phyloP scores from a whole-genome alignment of 352 stramenopile species.

The Pythium aphanidermatum region DNA sequence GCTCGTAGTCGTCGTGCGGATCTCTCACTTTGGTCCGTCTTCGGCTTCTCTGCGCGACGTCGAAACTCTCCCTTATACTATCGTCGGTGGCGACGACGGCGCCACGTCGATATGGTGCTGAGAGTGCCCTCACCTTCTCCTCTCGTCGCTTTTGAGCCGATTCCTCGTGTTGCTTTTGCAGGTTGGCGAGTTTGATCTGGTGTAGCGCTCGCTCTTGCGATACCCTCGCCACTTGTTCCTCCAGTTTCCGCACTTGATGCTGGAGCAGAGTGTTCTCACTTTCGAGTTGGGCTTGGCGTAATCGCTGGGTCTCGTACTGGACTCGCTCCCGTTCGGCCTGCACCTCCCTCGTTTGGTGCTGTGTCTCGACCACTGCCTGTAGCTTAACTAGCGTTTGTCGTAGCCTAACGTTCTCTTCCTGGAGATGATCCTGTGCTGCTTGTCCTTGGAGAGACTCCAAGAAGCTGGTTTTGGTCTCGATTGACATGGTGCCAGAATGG shows the following conservation, averaged over 20 bases:
- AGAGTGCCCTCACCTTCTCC: slow-evolving; percentile 44
- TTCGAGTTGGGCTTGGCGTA: slow-evolving; percentile 25
- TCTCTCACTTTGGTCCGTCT: neutral
- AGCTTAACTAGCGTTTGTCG: slow-evolving; percentile 67
- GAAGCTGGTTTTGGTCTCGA: slow-evolving; percentile 47
- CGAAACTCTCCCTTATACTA: no score
- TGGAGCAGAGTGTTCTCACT: slow-evolving; percentile 44
- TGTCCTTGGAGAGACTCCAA: slow-evolving; percentile 41
- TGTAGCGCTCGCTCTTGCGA: slow-evolving; percentile 43
- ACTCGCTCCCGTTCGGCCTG: slow-evolving; percentile 34
- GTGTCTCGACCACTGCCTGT: slow-evolving; percentile 54
- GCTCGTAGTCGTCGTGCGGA: slow-evolving; percentile 18
- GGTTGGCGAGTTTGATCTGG: slow-evolving; percentile 36
- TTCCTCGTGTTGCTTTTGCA: slow-evolving; percentile 37
- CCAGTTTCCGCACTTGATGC: slow-evolving; percentile 39
- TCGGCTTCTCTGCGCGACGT: slow-evolving; percentile 1
- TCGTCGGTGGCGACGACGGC: no score
- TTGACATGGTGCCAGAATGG: slow-evolving; percentile 38
- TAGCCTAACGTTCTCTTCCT: slow-evolving; percentile 58
- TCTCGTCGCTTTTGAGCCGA: slow-evolving; percentile 32
- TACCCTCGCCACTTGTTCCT: slow-evolving; percentile 36
- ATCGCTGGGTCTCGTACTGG: slow-evolving; percentile 31
- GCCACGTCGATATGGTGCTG: slow-evolving; percentile 27
- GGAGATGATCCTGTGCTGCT: slow-evolving; percentile 29
- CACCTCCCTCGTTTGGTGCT: slow-evolving; percentile 37